Evolutionary conservation across 2,329 filamentous ascomycete genomes (phyloP).

Genomic region (Coniochaeta sp.): DNA sequence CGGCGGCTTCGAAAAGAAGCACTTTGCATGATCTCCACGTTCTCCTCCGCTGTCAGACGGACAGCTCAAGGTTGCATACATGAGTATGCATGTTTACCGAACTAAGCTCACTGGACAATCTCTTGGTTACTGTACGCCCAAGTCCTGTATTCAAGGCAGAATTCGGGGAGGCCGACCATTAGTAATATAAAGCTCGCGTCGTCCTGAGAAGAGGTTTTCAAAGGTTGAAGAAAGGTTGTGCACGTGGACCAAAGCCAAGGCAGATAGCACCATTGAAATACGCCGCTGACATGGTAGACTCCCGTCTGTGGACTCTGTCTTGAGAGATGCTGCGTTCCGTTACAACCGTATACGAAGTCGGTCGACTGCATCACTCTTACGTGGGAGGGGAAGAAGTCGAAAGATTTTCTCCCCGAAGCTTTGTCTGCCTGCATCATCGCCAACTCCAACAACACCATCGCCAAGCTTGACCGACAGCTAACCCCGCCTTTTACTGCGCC

Average conservation of each 20-base stretch:
- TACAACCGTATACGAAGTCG: background rate
- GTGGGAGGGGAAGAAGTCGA: background rate
- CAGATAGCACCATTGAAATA: background rate
- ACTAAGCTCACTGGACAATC: background rate
- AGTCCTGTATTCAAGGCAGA: background rate
- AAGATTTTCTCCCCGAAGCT: background rate
- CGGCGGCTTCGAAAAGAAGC: background rate
- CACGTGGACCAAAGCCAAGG: background rate
- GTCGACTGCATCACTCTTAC: background rate
- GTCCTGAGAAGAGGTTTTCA: background rate
- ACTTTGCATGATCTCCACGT: background rate
- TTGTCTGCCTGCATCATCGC: background rate
- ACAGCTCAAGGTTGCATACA: background rate
- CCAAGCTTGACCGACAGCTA: conserved; percentile 2
- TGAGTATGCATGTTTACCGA: background rate
- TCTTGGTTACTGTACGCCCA: background rate
- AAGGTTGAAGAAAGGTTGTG: background rate
- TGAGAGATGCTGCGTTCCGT: background rate
- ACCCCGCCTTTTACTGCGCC: background rate
- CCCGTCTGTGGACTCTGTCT: background rate
- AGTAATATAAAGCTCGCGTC: background rate
- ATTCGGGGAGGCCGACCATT: background rate
- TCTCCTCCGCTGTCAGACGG: background rate
- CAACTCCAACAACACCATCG: background rate
- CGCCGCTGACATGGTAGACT: conserved; percentile 1